Base-by-base conservation (phyloP, 2,329 filamentous ascomycete species). In the Exophiala sp. region DNA sequence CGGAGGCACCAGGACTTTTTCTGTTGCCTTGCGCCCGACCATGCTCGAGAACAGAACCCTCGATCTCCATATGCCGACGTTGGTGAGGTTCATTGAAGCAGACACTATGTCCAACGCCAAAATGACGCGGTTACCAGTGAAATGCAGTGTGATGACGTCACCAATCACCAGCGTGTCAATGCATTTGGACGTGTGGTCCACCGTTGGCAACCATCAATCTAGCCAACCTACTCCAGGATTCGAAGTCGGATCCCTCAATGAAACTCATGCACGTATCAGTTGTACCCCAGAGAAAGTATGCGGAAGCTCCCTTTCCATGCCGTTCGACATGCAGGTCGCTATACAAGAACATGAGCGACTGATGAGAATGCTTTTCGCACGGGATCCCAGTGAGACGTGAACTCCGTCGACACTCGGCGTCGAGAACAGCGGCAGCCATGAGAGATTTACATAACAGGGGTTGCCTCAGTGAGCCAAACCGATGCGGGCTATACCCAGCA, bases 11-110 rank as follows among this genome's bases (percentile, higher is more conserved):
- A 59, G 40, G 5, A 18, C 53, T 38, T 57, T 48, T n/a, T 61
- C 49, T 4, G 54, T 57, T 10, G 60, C 38, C 46, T 60, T 61
- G 11, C 57, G 52, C 51, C 54, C 47, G 4, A 21, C 52, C 12
- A 7, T 57, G 1, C 36, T 38, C 20, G 33, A 18, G 49, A 29
- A 33, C 3, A 33, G 29, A 36, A 32, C 11, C 9, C 14, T 21
- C 35, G 11, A 12, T 21, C 8, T 45, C 21, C 3, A 34, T 29
- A 29, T 5, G 24, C 24, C 24, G 7, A 8, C 24, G 7, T 29
- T 29, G 24, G 24, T 29, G 24, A 29, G 24, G 24, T 29, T 29
- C 24, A 29, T 29, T 29, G 24, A 29, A 29, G 24, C 24, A 29
- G 24, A 29, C 24, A 29, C 5, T 29, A 29, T 29, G 24, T 29